Conservation (phyloP, 2,329 filamentous ascomycete species). For the Aspergillus fischeri region DNA sequence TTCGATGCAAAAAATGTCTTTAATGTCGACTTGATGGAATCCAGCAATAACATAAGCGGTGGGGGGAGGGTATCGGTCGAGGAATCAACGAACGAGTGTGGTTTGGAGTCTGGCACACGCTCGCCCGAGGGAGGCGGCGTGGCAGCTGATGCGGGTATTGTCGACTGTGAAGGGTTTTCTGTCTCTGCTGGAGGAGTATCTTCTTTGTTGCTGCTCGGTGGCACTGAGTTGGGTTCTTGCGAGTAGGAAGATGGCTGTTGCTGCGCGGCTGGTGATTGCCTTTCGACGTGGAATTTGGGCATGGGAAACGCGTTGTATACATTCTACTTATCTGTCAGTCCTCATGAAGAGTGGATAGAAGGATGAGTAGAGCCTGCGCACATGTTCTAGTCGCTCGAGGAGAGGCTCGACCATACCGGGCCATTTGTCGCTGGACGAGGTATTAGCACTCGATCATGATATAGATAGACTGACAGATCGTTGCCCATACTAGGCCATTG, state of each 20-base stretch:
- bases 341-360: not conserved
- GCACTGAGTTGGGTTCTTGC: slow-evolving; percentile 24
- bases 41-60: slow-evolving; percentile 60
- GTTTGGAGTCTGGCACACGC: slow-evolving; percentile 41
- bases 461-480: not conserved
- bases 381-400: slow-evolving; percentile 64
- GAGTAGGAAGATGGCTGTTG: slow-evolving; percentile 22
- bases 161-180: slow-evolving; percentile 25
- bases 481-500: slow-evolving; percentile 53
- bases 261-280: slow-evolving; percentile 27
- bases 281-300: slow-evolving; percentile 51
- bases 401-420: slow-evolving; percentile 62
- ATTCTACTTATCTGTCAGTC: slow-evolving; percentile 52
- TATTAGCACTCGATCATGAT: slow-evolving; percentile 23
- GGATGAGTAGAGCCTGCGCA: slow-evolving; percentile 27
- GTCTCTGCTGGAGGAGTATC: slow-evolving; percentile 27
- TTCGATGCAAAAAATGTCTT: slow-evolving; percentile 63
- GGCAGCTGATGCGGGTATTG: slow-evolving; percentile 34
- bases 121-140: slow-evolving; percentile 36
- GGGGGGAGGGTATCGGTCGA: slow-evolving; percentile 54
- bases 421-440: slow-evolving; percentile 60
- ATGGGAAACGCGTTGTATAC: slow-evolving; percentile 71
- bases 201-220: slow-evolving; percentile 37
- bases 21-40: slow-evolving; percentile 58
- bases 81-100: slow-evolving; percentile 43